These are phyloP conservation scores for Penicillium sp. DNA, from an alignment of 2,329 filamentous ascomycete genomes.

Conservation along the genomic window DNA sequence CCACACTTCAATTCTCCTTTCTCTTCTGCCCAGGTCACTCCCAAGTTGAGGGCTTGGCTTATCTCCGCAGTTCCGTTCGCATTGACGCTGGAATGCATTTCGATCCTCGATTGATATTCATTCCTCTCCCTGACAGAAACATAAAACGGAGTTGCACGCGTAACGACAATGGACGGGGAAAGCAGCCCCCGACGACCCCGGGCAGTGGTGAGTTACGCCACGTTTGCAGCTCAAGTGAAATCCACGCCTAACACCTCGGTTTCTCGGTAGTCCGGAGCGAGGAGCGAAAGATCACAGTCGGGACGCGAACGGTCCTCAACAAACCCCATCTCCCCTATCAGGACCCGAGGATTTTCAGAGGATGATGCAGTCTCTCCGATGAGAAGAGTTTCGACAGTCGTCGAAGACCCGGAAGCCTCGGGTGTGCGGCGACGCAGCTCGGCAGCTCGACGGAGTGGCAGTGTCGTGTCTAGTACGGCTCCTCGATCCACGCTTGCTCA, in stretches of 20 bases:
- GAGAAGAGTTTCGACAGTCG: background rate
- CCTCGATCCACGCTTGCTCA: constrained; percentile 26
- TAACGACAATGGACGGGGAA: constrained; percentile 12
- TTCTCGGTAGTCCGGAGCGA: constrained; percentile 4
- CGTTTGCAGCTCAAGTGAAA: no score
- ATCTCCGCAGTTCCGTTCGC: background rate
- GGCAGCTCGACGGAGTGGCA: constrained; percentile 14
- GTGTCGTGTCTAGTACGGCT: constrained; percentile 22
- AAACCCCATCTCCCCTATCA: constrained; percentile 8
- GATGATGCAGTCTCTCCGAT: constrained; percentile 16
- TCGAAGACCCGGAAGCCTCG: constrained; percentile 6
- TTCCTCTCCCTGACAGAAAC: background rate
- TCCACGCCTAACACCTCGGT: background rate
- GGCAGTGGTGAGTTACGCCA: constrained; percentile 6
- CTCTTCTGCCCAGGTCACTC: background rate
- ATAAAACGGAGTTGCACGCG: background rate
- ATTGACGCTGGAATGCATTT: background rate
- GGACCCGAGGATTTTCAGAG: constrained; percentile 7
- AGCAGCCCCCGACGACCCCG: constrained; percentile 5
- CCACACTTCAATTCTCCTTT: background rate
- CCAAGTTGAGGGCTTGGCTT: background rate
- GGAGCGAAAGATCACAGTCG: constrained; percentile 1
- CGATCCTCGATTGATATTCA: background rate
- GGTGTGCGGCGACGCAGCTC: constrained; percentile 24
- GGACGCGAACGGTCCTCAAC: background rate